Evolutionary conservation across 2,329 filamentous ascomycete genomes (phyloP).

Genomic region (Stagonosporopsis tanaceti): DNA sequence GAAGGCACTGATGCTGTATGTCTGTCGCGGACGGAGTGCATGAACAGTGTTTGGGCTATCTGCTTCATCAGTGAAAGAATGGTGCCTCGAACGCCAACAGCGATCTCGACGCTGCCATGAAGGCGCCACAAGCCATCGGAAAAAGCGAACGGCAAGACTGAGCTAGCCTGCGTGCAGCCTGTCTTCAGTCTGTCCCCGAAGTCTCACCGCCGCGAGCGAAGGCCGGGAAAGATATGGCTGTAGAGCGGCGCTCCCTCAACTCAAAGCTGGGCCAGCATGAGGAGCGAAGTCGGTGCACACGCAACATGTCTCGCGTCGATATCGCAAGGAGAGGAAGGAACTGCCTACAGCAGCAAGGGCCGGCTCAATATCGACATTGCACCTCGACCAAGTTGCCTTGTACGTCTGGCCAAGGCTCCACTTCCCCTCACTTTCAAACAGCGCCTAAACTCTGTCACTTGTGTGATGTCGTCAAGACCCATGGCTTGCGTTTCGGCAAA

Average conservation of each 20-base stretch:
- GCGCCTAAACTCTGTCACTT: constrained; percentile 10
- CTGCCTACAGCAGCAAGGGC: neutral
- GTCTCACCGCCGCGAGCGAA: constrained; percentile 1
- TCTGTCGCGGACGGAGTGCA: neutral
- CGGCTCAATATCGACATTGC: constrained; percentile 1
- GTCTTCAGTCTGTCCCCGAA: constrained; percentile 1
- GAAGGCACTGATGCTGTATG: neutral
- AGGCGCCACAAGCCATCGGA: neutral
- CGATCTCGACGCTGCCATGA: neutral
- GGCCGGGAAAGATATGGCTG: constrained; percentile 1
- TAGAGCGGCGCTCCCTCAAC: neutral
- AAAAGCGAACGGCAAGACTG: neutral
- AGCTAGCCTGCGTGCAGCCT: neutral
- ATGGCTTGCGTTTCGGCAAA: constrained; percentile 9
- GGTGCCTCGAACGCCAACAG: neutral
- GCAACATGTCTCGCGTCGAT: constrained; percentile 6
- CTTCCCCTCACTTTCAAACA: constrained; percentile 19
- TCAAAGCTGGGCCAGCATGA: neutral
- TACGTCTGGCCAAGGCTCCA: constrained; percentile 5
- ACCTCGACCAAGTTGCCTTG: constrained; percentile 12
- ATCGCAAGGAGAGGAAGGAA: constrained; percentile 2
- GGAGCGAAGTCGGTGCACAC: constrained; percentile 5
- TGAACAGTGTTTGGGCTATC: neutral
- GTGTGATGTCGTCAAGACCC: constrained; percentile 11
- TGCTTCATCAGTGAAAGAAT: neutral